These are phyloP conservation scores for Torrubiellomyces zombiae DNA, from an alignment of 2,329 filamentous ascomycete species.

Conservation along the genomic window DNA sequence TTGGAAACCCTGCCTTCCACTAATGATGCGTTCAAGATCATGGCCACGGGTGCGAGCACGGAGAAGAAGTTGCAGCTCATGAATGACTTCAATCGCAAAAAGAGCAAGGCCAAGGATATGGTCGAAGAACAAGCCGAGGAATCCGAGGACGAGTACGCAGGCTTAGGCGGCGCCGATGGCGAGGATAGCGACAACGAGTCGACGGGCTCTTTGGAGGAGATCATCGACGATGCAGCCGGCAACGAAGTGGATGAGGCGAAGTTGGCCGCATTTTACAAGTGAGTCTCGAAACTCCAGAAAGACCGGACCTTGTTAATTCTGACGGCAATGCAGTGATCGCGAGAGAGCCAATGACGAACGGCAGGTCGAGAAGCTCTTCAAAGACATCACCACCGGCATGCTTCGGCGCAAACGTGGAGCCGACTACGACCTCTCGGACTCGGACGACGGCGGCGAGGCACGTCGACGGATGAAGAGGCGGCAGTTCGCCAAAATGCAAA, in stretches of 20 bases:
- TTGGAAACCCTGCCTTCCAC: slow-evolving; percentile 2
- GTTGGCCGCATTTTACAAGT: slow-evolving; percentile 78
- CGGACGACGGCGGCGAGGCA: slow-evolving; percentile 71
- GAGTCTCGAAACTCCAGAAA: slow-evolving; percentile 28
- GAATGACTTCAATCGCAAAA: slow-evolving; percentile 64
- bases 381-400: slow-evolving; percentile 78
- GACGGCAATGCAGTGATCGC: slow-evolving; percentile 41
- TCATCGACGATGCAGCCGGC: slow-evolving; percentile 74
- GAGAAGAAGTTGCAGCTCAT: slow-evolving; percentile 33
- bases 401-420: slow-evolving; percentile 70
- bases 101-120: slow-evolving; percentile 72
- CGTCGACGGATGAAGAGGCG: slow-evolving; percentile 65
- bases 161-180: slow-evolving; percentile 75
- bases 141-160: slow-evolving; percentile 95
- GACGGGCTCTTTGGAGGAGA: slow-evolving; percentile 58
- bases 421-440: slow-evolving; percentile 76
- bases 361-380: slow-evolving; percentile 77
- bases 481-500: slow-evolving; percentile 84
- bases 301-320: slow-evolving; percentile 4
- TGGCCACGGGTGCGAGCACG: slow-evolving; percentile 48
- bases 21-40: slow-evolving; percentile 43
- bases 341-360: slow-evolving; percentile 71
- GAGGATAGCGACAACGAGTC: slow-evolving; percentile 65
- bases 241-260: slow-evolving; percentile 66
- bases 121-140: slow-evolving; percentile 90